Base-by-base conservation (phyloP, 768 basidiomycete genomes). In the Podaxis rugospora region DNA sequence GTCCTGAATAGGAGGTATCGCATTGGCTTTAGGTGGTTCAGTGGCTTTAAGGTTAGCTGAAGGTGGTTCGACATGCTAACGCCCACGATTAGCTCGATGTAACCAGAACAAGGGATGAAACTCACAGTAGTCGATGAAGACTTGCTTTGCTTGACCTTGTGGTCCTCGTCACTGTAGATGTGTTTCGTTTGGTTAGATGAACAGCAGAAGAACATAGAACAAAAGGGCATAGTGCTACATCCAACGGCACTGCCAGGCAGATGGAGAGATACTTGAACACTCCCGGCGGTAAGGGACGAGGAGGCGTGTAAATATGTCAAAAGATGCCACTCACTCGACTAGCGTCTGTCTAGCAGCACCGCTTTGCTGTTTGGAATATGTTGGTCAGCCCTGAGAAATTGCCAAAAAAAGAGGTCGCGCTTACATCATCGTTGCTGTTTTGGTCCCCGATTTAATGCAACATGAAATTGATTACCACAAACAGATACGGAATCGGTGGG, bases 121-220 rank as follows among this genome's bases (percentile, higher is more conserved):
- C 62, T 35, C 28, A 66, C 62, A 62, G 59, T 42, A 23, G 27
- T 42, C 39, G 55, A 59, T 28, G 57, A 54, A 64, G 39, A 58
- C 55, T 54, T 52, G 35, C 57, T 55, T n/a, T 52, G 57, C 9
- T 44, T 55, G 28, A 55, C 54, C 16, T 66, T 66, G 27, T 71
- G 70, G 64, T 77, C 76, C 62, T 78, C 79, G 67, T 83, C 78
- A 68, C 84, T 84, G 74, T 78, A 74, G 66, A 74, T 68, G 72
- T 75, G 72, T 71, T 77, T 76, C 64, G 75, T 61, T 67, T 75
- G 71, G 75, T 82, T 77, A 81, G 86, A 82, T 72, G 77, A 78
- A 70, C 85, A 89, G 73, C 87, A 88, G 70, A 87, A 71, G 42
- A 88, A 71, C 51, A 52, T 14, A 65, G 81, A 83, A 66, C 78